Evolutionary conservation across 306 rosid species (phyloP).

Genomic region (Pueraria montana): DNA sequence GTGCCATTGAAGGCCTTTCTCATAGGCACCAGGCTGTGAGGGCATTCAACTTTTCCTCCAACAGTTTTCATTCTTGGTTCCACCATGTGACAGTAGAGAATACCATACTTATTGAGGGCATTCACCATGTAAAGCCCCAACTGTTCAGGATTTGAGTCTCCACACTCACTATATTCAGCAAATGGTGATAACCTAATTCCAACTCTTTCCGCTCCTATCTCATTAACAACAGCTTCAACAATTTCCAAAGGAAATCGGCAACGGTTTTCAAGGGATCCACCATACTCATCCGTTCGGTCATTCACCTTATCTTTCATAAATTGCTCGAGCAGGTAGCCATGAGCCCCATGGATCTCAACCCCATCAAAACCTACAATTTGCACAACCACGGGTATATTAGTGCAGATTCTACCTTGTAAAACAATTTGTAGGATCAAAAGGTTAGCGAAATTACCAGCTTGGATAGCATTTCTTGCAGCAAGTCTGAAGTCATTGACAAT

Average conservation of each 20-base stretch:
- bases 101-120: constrained; percentile 58
- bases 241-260: constrained; percentile 66
- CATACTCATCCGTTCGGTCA: constrained; percentile 73
- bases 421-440: too few relatives aligned
- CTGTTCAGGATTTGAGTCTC: constrained; percentile 65
- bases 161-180: constrained; percentile 52
- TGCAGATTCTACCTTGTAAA: too few relatives aligned
- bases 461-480: too few relatives aligned
- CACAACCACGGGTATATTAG: background rate
- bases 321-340: constrained; percentile 76
- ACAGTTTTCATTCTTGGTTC: constrained; percentile 64
- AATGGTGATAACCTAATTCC: constrained; percentile 80
- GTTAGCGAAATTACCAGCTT: too few relatives aligned
- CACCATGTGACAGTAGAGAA: constrained; percentile 74
- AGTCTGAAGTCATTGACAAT: too few relatives aligned
- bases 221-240: constrained; percentile 62
- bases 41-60: constrained; percentile 40
- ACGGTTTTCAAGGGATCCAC: constrained; percentile 78
- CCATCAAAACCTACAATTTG: constrained; percentile 72
- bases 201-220: constrained; percentile 71
- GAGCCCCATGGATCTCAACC: constrained; percentile 78
- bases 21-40: constrained; percentile 58
- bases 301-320: constrained; percentile 73
- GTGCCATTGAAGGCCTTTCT: constrained; percentile 73
- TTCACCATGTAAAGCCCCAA: constrained; percentile 62